phyloP scores from a whole-genome alignment of 129 eudicot genomes.

The Flaveria brownii region DNA sequence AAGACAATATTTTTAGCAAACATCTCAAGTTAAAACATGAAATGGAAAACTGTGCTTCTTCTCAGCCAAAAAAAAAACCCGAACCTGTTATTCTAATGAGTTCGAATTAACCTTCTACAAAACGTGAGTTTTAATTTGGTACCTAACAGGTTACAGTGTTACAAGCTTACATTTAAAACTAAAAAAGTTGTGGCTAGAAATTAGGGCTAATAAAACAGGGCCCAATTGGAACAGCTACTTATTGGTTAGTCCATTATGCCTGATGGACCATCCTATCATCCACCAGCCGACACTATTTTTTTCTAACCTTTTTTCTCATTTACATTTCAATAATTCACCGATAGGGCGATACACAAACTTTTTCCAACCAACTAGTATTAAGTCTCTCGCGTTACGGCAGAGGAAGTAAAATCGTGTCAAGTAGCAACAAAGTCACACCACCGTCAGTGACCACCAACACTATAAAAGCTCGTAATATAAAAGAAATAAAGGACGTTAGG shows the following conservation, averaged over 20 bases:
- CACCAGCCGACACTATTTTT: conserved; percentile 15
- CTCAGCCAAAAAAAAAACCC: background rate
- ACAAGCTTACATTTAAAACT: background rate
- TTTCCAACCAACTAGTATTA: too few relatives aligned
- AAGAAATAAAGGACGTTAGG: too few relatives aligned
- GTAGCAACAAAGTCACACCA: too few relatives aligned
- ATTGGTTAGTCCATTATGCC: conserved; percentile 30
- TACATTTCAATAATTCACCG: background rate
- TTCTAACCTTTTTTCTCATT: conserved; percentile 6
- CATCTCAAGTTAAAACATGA: too few relatives aligned
- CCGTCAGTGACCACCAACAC: too few relatives aligned
- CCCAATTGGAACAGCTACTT: conserved; percentile 21
- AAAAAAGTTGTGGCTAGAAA: conserved; percentile 24
- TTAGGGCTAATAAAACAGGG: conserved; percentile 28
- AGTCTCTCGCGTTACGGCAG: too few relatives aligned
- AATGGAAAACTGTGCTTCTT: too few relatives aligned
- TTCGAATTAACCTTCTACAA: background rate
- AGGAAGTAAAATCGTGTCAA: too few relatives aligned
- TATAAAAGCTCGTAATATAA: too few relatives aligned
- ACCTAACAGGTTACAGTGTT: too few relatives aligned
- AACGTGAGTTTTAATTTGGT: background rate
- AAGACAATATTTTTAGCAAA: too few relatives aligned
- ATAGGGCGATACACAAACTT: too few relatives aligned
- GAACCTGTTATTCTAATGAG: background rate
- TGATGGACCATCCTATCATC: conserved; percentile 25